Conservation (phyloP, 495 filamentous ascomycete species). For the Apiosordaria backusii region DNA sequence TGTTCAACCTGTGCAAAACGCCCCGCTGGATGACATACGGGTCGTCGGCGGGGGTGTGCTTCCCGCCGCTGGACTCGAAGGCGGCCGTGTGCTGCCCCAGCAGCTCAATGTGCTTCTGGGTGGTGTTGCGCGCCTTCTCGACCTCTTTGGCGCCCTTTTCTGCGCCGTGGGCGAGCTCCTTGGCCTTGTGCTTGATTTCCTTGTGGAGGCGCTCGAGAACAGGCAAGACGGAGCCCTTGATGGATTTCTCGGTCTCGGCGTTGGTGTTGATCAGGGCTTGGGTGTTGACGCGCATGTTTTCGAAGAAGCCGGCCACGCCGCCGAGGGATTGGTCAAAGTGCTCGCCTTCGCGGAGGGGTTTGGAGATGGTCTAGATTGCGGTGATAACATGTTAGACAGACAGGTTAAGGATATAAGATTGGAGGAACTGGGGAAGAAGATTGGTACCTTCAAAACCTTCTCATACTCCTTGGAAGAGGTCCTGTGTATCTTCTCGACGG, state of each 20-base stretch:
- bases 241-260: slow-evolving; percentile 78
- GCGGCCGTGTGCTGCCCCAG: slow-evolving; percentile 76
- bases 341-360: slow-evolving; percentile 79
- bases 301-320: slow-evolving; percentile 83
- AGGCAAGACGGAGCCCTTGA: slow-evolving; percentile 79
- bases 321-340: slow-evolving; percentile 87
- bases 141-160: slow-evolving; percentile 83
- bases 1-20: slow-evolving; percentile 76
- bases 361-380: slow-evolving; percentile 66
- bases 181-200: slow-evolving; percentile 92
- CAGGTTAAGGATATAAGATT: background rate
- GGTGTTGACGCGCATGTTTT: slow-evolving; percentile 88
- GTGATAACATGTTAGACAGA: background rate
- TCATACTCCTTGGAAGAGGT: slow-evolving; percentile 91
- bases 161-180: slow-evolving; percentile 82
- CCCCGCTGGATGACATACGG: slow-evolving; percentile 85
- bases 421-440: background rate
- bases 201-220: slow-evolving; percentile 86
- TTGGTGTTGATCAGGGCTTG: slow-evolving; percentile 85
- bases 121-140: slow-evolving; percentile 77
- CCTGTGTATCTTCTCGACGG: slow-evolving; percentile 79
- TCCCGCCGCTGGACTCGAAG: slow-evolving; percentile 67
- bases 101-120: slow-evolving; percentile 94
- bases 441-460: slow-evolving; percentile 62
- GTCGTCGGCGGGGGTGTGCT: slow-evolving; percentile 66